Conservation (phyloP, 2,329 filamentous ascomycete genomes). For the Pyrenophora graminea region DNA sequence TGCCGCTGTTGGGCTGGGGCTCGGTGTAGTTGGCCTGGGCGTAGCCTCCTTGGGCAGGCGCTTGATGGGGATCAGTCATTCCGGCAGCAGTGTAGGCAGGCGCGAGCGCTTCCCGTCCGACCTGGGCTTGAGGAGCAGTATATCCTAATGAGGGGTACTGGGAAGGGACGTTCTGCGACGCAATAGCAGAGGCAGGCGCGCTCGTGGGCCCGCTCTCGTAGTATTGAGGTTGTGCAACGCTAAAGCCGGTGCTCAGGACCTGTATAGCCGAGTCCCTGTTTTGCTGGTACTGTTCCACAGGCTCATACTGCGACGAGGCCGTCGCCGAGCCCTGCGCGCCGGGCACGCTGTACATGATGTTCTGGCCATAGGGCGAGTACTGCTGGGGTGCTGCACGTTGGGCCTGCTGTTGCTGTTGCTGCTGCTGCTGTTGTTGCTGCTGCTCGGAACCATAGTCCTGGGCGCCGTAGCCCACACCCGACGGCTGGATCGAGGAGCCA, state of each 20-base stretch:
- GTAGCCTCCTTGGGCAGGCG: constrained; percentile 47
- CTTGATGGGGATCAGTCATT: constrained; percentile 57
- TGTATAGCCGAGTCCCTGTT: constrained; percentile 70
- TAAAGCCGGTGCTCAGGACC: constrained; percentile 71
- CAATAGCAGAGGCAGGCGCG: constrained; percentile 62
- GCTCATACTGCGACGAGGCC: constrained; percentile 71
- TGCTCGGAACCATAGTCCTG: constrained; percentile 64
- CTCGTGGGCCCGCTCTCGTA: constrained; percentile 69
- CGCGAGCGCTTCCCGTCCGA: constrained; percentile 54
- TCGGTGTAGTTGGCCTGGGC: constrained; percentile 40
- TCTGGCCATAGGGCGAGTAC: constrained; percentile 61
- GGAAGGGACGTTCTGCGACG: constrained; percentile 67
- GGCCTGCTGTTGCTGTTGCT: constrained; percentile 59
- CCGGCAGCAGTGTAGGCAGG: constrained; percentile 56
- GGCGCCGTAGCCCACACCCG: constrained; percentile 63
- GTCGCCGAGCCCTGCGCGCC: constrained; percentile 41
- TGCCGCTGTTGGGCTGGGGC: constrained; percentile 48
- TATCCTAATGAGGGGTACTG: constrained; percentile 61
- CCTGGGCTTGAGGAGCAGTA: constrained; percentile 66
- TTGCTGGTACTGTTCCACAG: constrained; percentile 76
- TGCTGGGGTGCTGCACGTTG: constrained; percentile 56
- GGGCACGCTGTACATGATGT: constrained; percentile 78
- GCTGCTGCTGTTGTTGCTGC: constrained; percentile 58
- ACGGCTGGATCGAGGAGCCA: constrained; percentile 58
- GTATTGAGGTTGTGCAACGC: constrained; percentile 65